phyloP scores from a whole-genome alignment of 495 filamentous ascomycete genomes.

The Aspergillus sclerotiicarbonarius region DNA sequence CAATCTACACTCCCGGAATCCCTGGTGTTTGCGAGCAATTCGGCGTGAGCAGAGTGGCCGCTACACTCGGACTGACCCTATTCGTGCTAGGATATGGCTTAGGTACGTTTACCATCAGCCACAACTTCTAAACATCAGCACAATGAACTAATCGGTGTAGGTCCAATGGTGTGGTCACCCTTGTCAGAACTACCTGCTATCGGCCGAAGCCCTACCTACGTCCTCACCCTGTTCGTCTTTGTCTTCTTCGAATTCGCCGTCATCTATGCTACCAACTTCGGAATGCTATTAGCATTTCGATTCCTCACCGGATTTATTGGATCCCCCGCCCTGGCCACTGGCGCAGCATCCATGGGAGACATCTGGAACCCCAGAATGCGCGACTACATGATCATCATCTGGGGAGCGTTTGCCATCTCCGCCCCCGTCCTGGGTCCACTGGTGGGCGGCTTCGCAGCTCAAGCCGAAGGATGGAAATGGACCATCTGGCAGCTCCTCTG shows the following conservation, averaged over 20 bases:
- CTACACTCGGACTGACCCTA: slow-evolving; percentile 49
- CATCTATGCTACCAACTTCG: slow-evolving; percentile 47
- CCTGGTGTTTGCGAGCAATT: slow-evolving; percentile 36
- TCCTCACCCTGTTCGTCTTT: slow-evolving; percentile 46
- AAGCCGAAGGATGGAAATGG: slow-evolving; percentile 46
- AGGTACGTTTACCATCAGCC: slow-evolving; percentile 12
- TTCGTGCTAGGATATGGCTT: slow-evolving; percentile 47
- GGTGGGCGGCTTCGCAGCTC: slow-evolving; percentile 39
- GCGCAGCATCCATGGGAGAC: slow-evolving; percentile 32
- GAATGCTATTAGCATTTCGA: slow-evolving; percentile 52
- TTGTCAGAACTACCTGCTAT: slow-evolving; percentile 50
- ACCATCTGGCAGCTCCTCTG: slow-evolving; percentile 50
- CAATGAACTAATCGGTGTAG: slow-evolving; percentile 14
- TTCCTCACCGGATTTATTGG: slow-evolving; percentile 55
- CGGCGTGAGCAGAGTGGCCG: slow-evolving; percentile 43
- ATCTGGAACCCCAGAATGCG: slow-evolving; percentile 27
- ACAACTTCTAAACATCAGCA: too few relatives aligned
- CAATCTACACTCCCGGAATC: slow-evolving; percentile 31
- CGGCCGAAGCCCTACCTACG: slow-evolving; percentile 50
- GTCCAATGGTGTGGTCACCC: slow-evolving; percentile 50
- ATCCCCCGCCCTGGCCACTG: slow-evolving; percentile 47
- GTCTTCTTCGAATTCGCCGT: slow-evolving; percentile 51
- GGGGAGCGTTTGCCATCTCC: slow-evolving; percentile 32
- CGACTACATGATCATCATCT: slow-evolving; percentile 37
- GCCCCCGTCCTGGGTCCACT: slow-evolving; percentile 46